These are phyloP conservation scores for Sphaerulina musiva DNA, from an alignment of 2,329 filamentous ascomycete genomes.

Conservation along the genomic window DNA sequence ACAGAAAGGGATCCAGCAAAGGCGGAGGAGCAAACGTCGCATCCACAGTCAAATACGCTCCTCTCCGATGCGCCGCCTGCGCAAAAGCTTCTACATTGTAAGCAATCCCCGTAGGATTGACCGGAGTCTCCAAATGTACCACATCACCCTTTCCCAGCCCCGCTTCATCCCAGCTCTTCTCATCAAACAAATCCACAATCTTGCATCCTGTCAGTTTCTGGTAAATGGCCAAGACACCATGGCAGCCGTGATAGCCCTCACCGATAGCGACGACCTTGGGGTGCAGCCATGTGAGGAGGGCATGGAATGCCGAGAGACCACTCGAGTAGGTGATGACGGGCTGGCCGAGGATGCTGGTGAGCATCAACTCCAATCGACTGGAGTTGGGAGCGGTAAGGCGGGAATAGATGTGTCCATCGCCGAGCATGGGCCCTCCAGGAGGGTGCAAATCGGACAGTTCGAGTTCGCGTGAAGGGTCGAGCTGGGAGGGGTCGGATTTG, in stretches of 20 bases:
- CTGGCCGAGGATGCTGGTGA: slow-evolving; percentile 64
- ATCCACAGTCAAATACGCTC: slow-evolving; percentile 76
- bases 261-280: slow-evolving; percentile 77
- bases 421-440: slow-evolving; percentile 38
- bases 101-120: slow-evolving; percentile 84
- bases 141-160: slow-evolving; percentile 70
- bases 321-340: slow-evolving; percentile 72
- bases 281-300: slow-evolving; percentile 74
- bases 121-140: slow-evolving; percentile 84
- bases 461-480: slow-evolving; percentile 37
- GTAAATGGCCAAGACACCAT: slow-evolving; percentile 71
- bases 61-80: slow-evolving; percentile 60
- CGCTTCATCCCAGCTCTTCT: slow-evolving; percentile 49
- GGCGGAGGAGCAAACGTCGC: slow-evolving; percentile 89
- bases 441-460: slow-evolving; percentile 19
- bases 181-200: slow-evolving; percentile 57
- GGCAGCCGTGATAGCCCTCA: slow-evolving; percentile 87
- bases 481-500: slow-evolving; percentile 58
- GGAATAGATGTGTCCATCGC: slow-evolving; percentile 73
- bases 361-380: slow-evolving; percentile 76
- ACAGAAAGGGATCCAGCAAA: slow-evolving; percentile 74
- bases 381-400: slow-evolving; percentile 70
- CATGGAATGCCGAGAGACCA: slow-evolving; percentile 83
- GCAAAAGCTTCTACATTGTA: slow-evolving; percentile 67
- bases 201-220: slow-evolving; percentile 68